Percentiles rank a stretch among this genome's conserved stretches.
phyloP scores from a whole-genome alignment of 169 alveolate genomes.

The Eimeria necatrix region DNA sequence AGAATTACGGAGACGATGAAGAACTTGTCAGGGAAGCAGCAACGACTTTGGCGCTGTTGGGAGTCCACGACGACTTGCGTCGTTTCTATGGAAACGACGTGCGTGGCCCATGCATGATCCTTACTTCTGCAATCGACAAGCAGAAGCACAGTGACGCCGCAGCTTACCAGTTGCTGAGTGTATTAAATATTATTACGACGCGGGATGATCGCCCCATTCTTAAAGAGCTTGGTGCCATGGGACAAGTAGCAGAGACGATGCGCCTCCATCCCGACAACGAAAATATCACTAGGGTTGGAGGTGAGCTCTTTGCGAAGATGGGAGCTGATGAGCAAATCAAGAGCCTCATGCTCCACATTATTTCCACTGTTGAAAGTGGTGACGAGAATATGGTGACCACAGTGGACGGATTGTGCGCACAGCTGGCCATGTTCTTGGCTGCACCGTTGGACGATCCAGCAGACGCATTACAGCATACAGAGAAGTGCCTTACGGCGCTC shows the following conservation, averaged over 20 bases:
- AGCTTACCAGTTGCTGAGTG: conserved; percentile 60
- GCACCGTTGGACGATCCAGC: conserved; percentile 93
- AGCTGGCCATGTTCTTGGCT: conserved; percentile 91
- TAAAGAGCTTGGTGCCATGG: conserved; percentile 89
- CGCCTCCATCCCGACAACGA: conserved; percentile 90
- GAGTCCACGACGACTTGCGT: conserved; percentile 77
- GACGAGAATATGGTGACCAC: conserved; percentile 90
- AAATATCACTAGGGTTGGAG: conserved; percentile 89
- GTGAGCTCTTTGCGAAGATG: conserved; percentile 91
- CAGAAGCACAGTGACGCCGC: conserved; percentile 79
- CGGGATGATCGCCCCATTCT: conserved; percentile 79
- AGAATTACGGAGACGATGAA: conserved; percentile 79
- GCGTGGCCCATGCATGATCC: conserved; percentile 75
- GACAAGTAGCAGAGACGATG: conserved; percentile 91
- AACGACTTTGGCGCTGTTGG: conserved; percentile 74
- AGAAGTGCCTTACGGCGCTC: conserved; percentile 90
- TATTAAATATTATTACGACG: conserved; percentile 67
- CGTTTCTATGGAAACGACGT: conserved; percentile 80
- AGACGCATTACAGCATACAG: conserved; percentile 94
- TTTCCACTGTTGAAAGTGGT: conserved; percentile 87
- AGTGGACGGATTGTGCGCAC: conserved; percentile 90
- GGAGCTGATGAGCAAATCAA: conserved; percentile 95
- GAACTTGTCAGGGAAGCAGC: conserved; percentile 77
- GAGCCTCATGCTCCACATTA: conserved; percentile 91
- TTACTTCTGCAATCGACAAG: conserved; percentile 77